Evolutionary conservation across 2,329 filamentous ascomycete genomes (phyloP), one percentile per base, ranked within the genome.

Genomic region (Epichloe amarillans): DNA sequence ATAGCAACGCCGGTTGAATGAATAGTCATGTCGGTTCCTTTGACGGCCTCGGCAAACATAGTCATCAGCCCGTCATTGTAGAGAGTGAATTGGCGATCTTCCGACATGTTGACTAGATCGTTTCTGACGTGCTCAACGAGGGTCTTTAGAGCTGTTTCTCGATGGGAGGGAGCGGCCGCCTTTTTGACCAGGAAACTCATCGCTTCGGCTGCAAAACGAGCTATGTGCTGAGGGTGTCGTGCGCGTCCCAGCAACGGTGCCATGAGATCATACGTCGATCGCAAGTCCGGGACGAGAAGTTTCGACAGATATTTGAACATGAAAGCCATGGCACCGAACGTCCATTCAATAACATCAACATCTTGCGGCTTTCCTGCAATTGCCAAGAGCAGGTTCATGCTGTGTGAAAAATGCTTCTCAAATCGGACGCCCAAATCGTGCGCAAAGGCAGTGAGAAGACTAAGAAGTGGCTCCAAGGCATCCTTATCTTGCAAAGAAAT

Each of bases 291-390:
- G 0, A 93, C 86, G 21, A 98, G 69, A 0, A 97, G 76, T 56
- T 88, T 83, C 2, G 89, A 94, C 5, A 98, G 78, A 62, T 97
- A 97, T 64, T 98, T 98, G 78, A 98, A 96, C 40, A 97, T 74
- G 74, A 94, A 98, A 44, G 93, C 89, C 51, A 98, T 74, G 58
- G 88, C 90, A 12, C 84, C 88, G 69, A 98, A 98, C 47, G 88
- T 91, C 90, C 91, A 97, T 69, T 98, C 93, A 47, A 97, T 87
- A n/a, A 94, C 89, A 55, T 90, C 87, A 26, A 87, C 83, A 61
- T 87, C 84, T 51, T 86, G 76, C 49, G 87, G 81, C 59, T 81
- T 85, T 50, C 83, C 83, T 11, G 89, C 90, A 56, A 97, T 78
- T 15, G 81, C 80, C 39, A 87, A 79, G 50, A 98, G 81, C 50